Conservation (phyloP, 805 yeast species). For the Candida ulmi region DNA sequence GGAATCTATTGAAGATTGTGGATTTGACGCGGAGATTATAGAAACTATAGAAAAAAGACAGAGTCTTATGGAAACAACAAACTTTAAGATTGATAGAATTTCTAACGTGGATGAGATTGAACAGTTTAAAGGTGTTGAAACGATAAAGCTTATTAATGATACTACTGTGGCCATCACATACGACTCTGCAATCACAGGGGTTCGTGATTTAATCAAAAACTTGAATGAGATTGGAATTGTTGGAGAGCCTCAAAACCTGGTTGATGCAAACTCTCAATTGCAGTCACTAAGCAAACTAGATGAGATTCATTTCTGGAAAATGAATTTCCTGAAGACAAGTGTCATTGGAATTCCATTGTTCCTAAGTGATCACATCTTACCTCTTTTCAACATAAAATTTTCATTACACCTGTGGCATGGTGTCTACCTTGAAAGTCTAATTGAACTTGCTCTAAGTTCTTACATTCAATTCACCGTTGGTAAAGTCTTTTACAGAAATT, state of each 20-base stretch:
- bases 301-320: constrained; percentile 70
- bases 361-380: constrained; percentile 40
- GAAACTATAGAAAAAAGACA: constrained; percentile 4
- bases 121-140: constrained; percentile 39
- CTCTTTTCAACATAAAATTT: constrained; percentile 27
- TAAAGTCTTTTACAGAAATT: constrained; percentile 54
- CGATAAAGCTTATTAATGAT: constrained; percentile 25
- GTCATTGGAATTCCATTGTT: constrained; percentile 61
- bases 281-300: constrained; percentile 59
- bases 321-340: constrained; percentile 46
- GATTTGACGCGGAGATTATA: constrained; percentile 50
- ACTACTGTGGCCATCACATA: constrained; percentile 34
- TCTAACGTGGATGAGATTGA: constrained; percentile 30
- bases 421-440: constrained; percentile 53
- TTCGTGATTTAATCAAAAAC: constrained; percentile 52
- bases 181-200: constrained; percentile 48
- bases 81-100: constrained; percentile 6
- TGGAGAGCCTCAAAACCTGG: constrained; percentile 38
- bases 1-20: constrained; percentile 66
- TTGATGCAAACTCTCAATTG: constrained; percentile 66
- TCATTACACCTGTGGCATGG: constrained; percentile 43
- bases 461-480: constrained; percentile 66
- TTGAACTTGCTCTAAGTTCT: constrained; percentile 52
- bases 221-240: constrained; percentile 50
- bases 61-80: constrained; percentile 6